Base-by-base conservation (phyloP, 768 basidiomycete species). In the Hysterangium stoloniferum region DNA sequence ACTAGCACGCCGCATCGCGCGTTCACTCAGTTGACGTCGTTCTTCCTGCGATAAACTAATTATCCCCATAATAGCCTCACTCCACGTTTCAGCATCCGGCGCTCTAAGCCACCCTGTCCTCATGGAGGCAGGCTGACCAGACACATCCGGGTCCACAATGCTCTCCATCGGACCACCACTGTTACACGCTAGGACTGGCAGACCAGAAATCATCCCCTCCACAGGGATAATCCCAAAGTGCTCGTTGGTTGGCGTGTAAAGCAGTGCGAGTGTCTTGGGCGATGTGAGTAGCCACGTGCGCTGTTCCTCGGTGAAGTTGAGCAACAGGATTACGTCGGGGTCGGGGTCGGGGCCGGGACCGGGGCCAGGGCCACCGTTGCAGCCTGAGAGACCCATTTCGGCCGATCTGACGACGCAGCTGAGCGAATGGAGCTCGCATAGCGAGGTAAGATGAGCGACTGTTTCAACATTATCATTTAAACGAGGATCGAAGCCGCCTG, bases 161-260 rank as follows among this genome's bases (percentile, higher is more conserved):
- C 86, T 95, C 68, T 99, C 96, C 1, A 80, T 87, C 7, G 96
- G 96, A 2, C 95, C 95, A 13, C 89, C 90, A 52, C 78, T 82
- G 61, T 89, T 68, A 58, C 86, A 90, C 0, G 93, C 94, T 17
- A 99, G 67, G 1, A 98, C 85, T 0, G 94, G 92, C 0, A 98
- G 64, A 2, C 92, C 90, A 41, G 87, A 93, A 6, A 81, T 76
- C 92, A 97, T 97, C 0, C 80, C 93, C 64, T 99, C 95, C 3
- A 97, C 78, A 2, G 96, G 95, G 0, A 85, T 94, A 57, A 99
- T 97, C 1, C 95, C 96, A 63, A 98, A 96, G 64, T 99, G 95
- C 60, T 99, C 95, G 64, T 95, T 95, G 6, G 77, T 70, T 0
- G 95, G 96, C 0, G 95, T 99, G 64, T 99, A 99, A 6, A 99